Evolutionary conservation across 805 yeast genomes (phyloP), one percentile per base, ranked within the genome.

Genomic region (Lipomyces yamadae): DNA sequence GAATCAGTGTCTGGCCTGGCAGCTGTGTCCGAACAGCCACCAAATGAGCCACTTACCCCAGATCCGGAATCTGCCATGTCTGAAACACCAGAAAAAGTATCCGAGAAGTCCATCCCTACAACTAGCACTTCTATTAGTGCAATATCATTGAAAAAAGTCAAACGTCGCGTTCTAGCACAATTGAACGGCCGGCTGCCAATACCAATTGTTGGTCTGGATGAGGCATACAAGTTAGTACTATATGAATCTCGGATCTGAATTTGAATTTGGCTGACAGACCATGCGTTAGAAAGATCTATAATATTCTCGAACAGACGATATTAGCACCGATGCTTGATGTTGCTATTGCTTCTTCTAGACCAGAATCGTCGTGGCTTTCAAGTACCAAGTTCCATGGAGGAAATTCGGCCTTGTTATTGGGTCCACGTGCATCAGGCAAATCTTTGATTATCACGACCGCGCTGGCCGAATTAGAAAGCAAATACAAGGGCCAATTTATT

Each of bases 381-480:
- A 42, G 48, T 15, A 42, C 48, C 8, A 32, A 58, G 33, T 59
- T 63, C 35, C 63, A 58, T 54, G 95, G 92, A 69, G 93, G 96
- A 5, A 92, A 91, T 74, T 94, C 98, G 1, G 85, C 88, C 11
- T 78, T 94, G 5, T 66, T 94, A 0, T 82, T 92, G 56, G 98
- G 98, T 0, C 91, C 97, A 0, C 79, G 92, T 55, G 86, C 89
- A 2, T 80, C 87, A 4, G 98, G 97, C 0, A 94, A 94, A 75
- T 81, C 93, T 0, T 78, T 85, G 1, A 76, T 90, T 2, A 79
- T 94, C 2, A 81, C 88, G 37, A 78, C 81, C 4, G 92, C 89
- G 0, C 64, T 95, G 18, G 67, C 74, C 0, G 78, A 80, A 13
- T 76, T 92, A 35, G 70, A 77, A 3, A 48, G 69, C 15, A 76